Percentiles rank a stretch among this genome's conserved stretches.
These are phyloP conservation scores for Kwoniella europaea DNA, from an alignment of 768 basidiomycete species.

Conservation along the genomic window DNA sequence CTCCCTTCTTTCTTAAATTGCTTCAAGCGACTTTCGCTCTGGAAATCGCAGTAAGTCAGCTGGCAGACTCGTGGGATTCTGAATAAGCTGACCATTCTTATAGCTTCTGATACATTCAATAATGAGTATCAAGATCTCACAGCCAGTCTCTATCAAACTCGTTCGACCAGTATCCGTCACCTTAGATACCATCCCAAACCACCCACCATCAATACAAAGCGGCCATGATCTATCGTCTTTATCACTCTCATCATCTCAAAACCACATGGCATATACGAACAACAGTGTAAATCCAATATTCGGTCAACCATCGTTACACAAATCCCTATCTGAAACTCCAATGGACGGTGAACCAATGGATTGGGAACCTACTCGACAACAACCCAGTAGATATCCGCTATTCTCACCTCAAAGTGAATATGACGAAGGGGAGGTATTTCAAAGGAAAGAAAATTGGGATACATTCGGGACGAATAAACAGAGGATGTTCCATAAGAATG, in stretches of 20 bases:
- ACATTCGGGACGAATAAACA: constrained; percentile 43
- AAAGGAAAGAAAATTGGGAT: constrained; percentile 40
- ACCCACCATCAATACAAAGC: not conserved
- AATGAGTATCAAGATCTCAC: constrained; percentile 22
- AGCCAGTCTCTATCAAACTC: constrained; percentile 36
- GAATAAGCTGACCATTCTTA: not conserved
- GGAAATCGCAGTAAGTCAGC: constrained; percentile 31
- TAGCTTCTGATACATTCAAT: constrained; percentile 37
- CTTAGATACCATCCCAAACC: not conserved
- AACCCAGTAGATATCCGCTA: constrained; percentile 14
- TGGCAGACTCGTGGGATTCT: not conserved
- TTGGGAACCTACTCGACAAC: constrained; percentile 49
- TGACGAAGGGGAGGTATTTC: constrained; percentile 3
- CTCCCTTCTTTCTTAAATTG: not conserved
- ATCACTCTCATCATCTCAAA: not conserved
- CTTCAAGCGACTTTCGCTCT: constrained; percentile 8
- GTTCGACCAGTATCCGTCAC: constrained; percentile 36
- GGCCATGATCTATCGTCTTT: not conserved
- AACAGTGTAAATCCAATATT: constrained; percentile 49
- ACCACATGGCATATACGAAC: not conserved
- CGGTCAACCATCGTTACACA: constrained; percentile 47
- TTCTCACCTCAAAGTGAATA: constrained; percentile 4
- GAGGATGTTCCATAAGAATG: constrained; percentile 40
- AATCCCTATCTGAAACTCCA: not conserved
- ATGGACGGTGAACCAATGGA: constrained; percentile 51